phyloP scores from a whole-genome alignment of 2,329 filamentous ascomycete genomes.

The Ilyonectria mors-panacis region DNA sequence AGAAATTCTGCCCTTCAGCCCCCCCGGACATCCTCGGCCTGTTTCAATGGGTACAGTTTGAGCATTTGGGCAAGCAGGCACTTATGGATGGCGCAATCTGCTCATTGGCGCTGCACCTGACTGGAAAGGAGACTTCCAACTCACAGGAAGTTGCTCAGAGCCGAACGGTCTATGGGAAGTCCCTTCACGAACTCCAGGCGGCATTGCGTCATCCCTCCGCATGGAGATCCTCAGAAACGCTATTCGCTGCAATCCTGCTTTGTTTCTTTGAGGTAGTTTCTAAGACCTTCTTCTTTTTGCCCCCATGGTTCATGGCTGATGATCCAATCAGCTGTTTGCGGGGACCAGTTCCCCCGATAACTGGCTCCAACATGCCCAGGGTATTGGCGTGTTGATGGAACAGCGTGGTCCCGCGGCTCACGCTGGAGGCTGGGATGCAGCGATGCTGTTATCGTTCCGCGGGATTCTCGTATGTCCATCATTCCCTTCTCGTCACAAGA shows the following conservation, averaged over 20 bases:
- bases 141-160: conserved; percentile 52
- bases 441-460: conserved; percentile 57
- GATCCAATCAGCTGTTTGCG: conserved; percentile 55
- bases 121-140: conserved; percentile 54
- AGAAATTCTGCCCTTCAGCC: conserved; percentile 38
- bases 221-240: conserved; percentile 59
- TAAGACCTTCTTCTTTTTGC: not conserved
- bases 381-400: conserved; percentile 56
- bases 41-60: conserved; percentile 47
- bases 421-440: conserved; percentile 53
- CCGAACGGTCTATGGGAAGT: conserved; percentile 56
- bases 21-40: conserved; percentile 45
- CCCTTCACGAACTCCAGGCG: conserved; percentile 53
- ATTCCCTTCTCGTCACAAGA: conserved; percentile 9
- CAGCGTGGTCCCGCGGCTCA: conserved; percentile 56
- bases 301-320: conserved; percentile 32
- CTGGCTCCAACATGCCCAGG: conserved; percentile 58
- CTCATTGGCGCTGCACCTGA: conserved; percentile 55
- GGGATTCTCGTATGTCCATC: conserved; percentile 53
- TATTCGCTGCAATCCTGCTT: conserved; percentile 58
- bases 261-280: conserved; percentile 56
- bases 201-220: conserved; percentile 55
- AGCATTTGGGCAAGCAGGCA: conserved; percentile 53
- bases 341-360: conserved; percentile 55
- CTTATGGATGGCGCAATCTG: conserved; percentile 57